Base-by-base conservation (phyloP, 2,329 filamentous ascomycete species). In the Parasarocladium wereldwijsianum region DNA sequence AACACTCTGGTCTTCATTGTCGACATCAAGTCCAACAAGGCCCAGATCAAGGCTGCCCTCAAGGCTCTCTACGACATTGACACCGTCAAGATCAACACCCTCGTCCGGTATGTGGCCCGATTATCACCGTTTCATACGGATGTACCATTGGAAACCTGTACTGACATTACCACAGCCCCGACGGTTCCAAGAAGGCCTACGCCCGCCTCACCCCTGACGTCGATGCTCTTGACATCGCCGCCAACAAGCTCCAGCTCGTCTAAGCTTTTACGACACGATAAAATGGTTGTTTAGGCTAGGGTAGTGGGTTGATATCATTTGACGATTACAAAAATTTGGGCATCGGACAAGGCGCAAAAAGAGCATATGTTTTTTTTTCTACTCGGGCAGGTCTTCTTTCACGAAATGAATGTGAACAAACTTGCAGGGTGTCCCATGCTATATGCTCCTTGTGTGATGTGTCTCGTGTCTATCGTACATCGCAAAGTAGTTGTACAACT, bases 51-150 rank as follows among this genome's bases (percentile, higher is more conserved):
- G 76, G 70, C 76, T 52, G 82, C 87, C 41, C 70, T 98, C 47
- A 98, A 96, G 85, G 93, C 90, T 78, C 79, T 96, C 46, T 98
- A 98, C 64, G 90, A 96, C 61, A 90, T 98, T 45, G 87, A 94
- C 56, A 81, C 75, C 49, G 69, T 96, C 66, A 96, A 96, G 81
- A 85, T 98, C 72, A 98, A 98, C 78, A 98, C 90, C 48, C 75
- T 98, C 48, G 86, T 98, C 70, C 81, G 86, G 81, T 87, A 75
- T 36, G 70, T 54, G 38, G 13, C 12, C 21, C n/a, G n/a, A n/a
- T n/a, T n/a, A n/a, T 11, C 5, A 8, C 10, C 7, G 19, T 33
- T 28, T 19, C 9, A 6, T 11, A 7, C 15, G 4, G 17, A 30
- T 5, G n/a, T n/a, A 15, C 6, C 22, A 16, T n/a, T 16, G 13